Base-by-base conservation (phyloP, 768 basidiomycete genomes). In the Rhodotorula babjevae region DNA sequence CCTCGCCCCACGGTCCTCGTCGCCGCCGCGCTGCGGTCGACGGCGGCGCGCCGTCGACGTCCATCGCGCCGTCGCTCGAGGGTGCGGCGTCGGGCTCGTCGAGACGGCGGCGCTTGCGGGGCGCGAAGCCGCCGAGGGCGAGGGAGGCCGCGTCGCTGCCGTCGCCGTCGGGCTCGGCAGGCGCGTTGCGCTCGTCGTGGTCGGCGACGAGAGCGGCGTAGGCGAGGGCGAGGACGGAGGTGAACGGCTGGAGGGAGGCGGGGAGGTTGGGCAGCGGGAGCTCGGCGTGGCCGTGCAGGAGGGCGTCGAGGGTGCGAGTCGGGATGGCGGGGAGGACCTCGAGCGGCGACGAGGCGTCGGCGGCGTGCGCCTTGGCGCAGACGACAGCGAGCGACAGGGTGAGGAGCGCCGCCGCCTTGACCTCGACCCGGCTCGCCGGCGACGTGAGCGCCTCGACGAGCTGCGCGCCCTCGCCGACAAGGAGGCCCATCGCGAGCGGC, bases 11-110 rank as follows among this genome's bases (percentile, higher is more conserved):
- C 6, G 50, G 46, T 27, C 49, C 36, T 2, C 46, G 56, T 25
- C 23, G n/a, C 53, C 68, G 52, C 58, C 65, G 67, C 52, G 33
- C 61, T 2, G 53, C 59, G 9, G 63, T 60, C 40, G 64, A 44
- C 0, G 46, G 33, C 27, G 64, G 58, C 12, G 16, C 33, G 2
- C 64, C 69, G 36, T 71, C 69, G n/a, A 60, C 27, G 23, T 66
- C 73, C 67, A 60, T 64, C 21, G 27, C 9, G 5, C 66, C 63
- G 53, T 72, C 74, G 58, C 68, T 72, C 50, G 67, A 55, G 4
- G 74, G 68, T 10, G 61, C 44, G 14, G 15, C 36, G 3, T 33
- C 65, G 44, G 23, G 8, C 1, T 65, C 70, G 50, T 61, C 68
- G 3, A 68, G 36, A 0, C 49, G 47, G 10, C 63, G 63, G 6